Evolutionary conservation across 352 stramenopile species (phyloP).

Genomic region (Phytophthora sojae): DNA sequence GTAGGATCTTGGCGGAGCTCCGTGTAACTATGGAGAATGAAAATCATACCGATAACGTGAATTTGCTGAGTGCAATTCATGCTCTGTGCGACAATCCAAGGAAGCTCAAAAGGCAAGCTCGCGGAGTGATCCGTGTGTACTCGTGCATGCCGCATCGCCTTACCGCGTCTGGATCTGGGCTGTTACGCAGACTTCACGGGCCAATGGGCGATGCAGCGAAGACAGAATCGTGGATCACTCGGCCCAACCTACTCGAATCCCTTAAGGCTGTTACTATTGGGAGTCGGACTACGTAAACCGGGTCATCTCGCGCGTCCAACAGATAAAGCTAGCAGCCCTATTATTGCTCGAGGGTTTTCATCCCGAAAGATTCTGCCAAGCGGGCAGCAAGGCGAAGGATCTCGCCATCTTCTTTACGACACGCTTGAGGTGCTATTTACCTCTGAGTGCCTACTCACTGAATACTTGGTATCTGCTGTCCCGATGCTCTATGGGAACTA

Average conservation of each 20-base stretch:
- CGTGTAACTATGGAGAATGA: not conserved
- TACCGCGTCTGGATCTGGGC: not conserved
- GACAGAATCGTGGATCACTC: not conserved
- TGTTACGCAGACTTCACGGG: not conserved
- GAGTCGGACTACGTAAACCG: not conserved
- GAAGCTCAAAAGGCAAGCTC: conserved; percentile 1
- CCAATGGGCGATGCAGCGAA: not conserved
- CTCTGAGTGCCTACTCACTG: conserved; percentile 40
- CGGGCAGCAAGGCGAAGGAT: not conserved
- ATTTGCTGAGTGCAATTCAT: not conserved
- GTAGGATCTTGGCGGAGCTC: not conserved
- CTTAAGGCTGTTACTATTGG: not conserved
- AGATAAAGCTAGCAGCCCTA: no score
- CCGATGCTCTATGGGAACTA: conserved; percentile 39
- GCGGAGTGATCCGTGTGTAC: not conserved
- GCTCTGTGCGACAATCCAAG: not conserved
- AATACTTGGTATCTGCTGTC: conserved; percentile 41
- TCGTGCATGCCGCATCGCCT: conserved; percentile 2
- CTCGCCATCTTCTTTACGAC: not conserved
- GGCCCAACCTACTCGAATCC: not conserved
- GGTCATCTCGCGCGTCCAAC: no score
- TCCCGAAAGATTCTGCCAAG: not conserved
- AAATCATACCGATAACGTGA: no score
- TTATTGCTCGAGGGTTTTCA: no score
- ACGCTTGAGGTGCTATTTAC: conserved; percentile 11